Evolutionary conservation across 352 stramenopile species (phyloP).

Genomic region (Globisporangium acanthophoron): DNA sequence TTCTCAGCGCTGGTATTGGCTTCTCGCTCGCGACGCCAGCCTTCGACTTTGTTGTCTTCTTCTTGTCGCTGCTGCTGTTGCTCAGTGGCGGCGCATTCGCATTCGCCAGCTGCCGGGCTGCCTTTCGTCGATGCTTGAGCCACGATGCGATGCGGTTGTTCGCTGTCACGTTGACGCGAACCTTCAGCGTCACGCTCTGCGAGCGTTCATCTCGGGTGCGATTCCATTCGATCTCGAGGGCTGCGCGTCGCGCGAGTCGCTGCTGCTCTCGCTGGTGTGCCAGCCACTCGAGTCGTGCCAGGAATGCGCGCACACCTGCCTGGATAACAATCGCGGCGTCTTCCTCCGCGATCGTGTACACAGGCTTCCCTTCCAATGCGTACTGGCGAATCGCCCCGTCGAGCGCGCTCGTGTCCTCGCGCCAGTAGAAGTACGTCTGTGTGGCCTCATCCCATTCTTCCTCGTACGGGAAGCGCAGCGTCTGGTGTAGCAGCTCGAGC

Average conservation of each 20-base stretch:
- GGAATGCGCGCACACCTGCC: conserved; percentile 26
- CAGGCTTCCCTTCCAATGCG: conserved; percentile 28
- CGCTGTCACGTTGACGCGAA: conserved; percentile 12
- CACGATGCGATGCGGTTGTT: conserved; percentile 19
- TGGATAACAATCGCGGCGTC: conserved; percentile 43
- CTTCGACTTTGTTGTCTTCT: neutral
- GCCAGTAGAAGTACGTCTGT: conserved; percentile 41
- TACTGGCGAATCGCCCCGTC: conserved; percentile 9
- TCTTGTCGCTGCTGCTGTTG: neutral
- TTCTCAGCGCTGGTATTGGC: neutral
- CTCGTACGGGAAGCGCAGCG: conserved; percentile 48
- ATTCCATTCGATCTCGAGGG: conserved; percentile 41
- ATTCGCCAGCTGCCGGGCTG: neutral
- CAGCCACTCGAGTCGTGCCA: conserved; percentile 28
- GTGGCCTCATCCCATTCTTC: conserved; percentile 49
- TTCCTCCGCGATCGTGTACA: conserved; percentile 65
- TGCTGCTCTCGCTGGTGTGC: conserved; percentile 23
- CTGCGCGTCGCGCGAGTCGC: conserved; percentile 19
- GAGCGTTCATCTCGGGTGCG: conserved; percentile 26
- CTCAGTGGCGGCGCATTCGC: neutral
- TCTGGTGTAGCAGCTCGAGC: conserved; percentile 26
- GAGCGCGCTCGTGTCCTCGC: conserved; percentile 7
- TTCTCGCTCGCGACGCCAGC: neutral
- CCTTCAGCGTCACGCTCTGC: conserved; percentile 39
- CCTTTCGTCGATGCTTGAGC: conserved; percentile 10